These are phyloP conservation scores for Amesomyces nigricolor DNA, from an alignment of 2,329 filamentous ascomycete genomes.

Conservation along the genomic window DNA sequence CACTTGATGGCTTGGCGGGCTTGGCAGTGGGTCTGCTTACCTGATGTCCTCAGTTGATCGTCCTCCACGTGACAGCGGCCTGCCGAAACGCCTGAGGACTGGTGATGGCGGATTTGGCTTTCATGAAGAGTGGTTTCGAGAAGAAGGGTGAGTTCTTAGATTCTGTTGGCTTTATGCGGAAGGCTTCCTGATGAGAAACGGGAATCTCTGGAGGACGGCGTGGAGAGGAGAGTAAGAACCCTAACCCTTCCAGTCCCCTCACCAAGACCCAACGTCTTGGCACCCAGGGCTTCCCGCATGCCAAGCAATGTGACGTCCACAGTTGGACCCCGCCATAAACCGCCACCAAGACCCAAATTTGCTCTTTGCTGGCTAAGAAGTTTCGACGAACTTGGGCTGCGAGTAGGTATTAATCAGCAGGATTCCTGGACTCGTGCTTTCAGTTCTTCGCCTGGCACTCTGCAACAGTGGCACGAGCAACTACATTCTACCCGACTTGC, in stretches of 20 bases:
- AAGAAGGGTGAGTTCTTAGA: too few relatives aligned
- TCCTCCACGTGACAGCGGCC: neutral
- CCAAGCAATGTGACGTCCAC: conserved; percentile 23
- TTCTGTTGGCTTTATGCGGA: too few relatives aligned
- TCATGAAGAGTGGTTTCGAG: too few relatives aligned
- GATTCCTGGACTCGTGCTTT: neutral
- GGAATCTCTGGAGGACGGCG: too few relatives aligned
- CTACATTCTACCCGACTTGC: neutral
- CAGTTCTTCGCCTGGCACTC: neutral
- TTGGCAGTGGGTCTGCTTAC: neutral
- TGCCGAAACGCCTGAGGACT: too few relatives aligned
- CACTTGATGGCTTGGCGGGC: neutral
- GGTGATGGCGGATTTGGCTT: too few relatives aligned
- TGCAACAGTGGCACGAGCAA: too few relatives aligned
- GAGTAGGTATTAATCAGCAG: conserved; percentile 13
- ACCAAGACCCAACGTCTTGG: neutral
- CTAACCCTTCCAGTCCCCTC: neutral
- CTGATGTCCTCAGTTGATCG: neutral
- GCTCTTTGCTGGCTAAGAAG: neutral
- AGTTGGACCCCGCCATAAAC: conserved; percentile 20
- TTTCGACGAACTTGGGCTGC: neutral
- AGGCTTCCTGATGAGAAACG: too few relatives aligned
- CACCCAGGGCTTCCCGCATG: conserved; percentile 16
- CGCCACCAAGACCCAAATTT: conserved; percentile 24
- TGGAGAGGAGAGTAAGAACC: too few relatives aligned